Base-by-base conservation (phyloP, 345 rosid species). In the Moricandia moricandioides region DNA sequence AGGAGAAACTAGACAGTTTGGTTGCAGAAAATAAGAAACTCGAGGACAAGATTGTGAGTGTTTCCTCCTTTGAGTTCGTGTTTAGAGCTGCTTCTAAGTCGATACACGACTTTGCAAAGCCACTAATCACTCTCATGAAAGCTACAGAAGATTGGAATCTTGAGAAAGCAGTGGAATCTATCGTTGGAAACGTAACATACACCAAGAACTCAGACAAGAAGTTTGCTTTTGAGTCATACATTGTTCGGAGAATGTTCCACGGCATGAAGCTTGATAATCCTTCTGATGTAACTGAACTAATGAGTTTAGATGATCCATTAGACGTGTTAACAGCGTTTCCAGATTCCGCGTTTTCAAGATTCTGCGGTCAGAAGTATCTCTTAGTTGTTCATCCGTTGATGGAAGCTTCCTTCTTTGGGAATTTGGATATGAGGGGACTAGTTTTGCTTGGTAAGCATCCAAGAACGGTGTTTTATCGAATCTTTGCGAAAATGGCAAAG, bases 381-480 rank as follows among this genome's bases (percentile, higher is more conserved):
- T 71, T 84, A 55, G 81, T 84, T 75, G 91, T 89, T 80, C 87
- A 85, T 75, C 88, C 87, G 0, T 64, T 62, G 18, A 85, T 86
- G 86, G 91, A 89, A 68, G 75, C 84, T 74, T 84, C 86, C 0
- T 86, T 89, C 84, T 87, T 84, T 8, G 84, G 90, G 63, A 87
- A 89, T 71, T 75, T 87, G 75, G 90, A 87, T 74, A 88, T 83
- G 78, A 82, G 91, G 71, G 82, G 45, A 43, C 76, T 87, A 16
- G 68, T 89, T 55, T 77, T 72, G 39, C 82, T 80, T 27, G 86
- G 88, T 13, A 83, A 82, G 83, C 88, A 87, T 84, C 24, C 56
- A 8, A 16, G 56, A 49, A 49, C 56, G 24, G 56, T 49, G 56
- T 49, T 49, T 7, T 49, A 16, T 16, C 21, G 56, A 65, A 69